Percentiles rank a stretch among this genome's conserved stretches.
Evolutionary conservation across 139 green algal species (phyloP).

Genomic region (Raphidocelis subcapitata): DNA sequence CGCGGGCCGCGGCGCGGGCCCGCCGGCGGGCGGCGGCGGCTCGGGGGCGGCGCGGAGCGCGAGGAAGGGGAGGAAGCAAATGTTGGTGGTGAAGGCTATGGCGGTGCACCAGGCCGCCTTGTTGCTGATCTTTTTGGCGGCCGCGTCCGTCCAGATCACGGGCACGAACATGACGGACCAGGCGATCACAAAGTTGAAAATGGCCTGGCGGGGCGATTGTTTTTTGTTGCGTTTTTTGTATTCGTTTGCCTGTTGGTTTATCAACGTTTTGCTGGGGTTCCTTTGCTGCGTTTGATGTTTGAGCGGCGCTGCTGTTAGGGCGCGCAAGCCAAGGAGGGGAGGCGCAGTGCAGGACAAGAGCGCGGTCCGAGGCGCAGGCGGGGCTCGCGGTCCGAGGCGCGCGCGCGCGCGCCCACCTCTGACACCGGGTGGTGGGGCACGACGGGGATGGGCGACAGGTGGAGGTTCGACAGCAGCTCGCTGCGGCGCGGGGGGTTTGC

Average conservation of each 20-base stretch:
- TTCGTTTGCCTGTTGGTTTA: too few relatives aligned
- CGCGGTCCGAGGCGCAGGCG: too few relatives aligned
- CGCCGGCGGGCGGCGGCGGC: conserved; percentile 1
- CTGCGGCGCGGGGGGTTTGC: too few relatives aligned
- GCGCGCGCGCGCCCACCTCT: neutral
- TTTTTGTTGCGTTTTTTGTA: too few relatives aligned
- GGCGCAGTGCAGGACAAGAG: too few relatives aligned
- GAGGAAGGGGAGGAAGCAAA: conserved; percentile 82
- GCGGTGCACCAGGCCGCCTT: conserved; percentile 49
- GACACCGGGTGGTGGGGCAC: conserved; percentile 5
- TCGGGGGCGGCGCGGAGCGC: conserved; percentile 59
- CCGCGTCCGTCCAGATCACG: conserved; percentile 60
- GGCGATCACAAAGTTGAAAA: conserved; percentile 82
- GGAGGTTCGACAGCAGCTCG: conserved; percentile 14
- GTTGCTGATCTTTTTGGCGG: conserved; percentile 44
- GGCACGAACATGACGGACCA: conserved; percentile 78
- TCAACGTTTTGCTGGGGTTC: too few relatives aligned
- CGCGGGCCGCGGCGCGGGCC: neutral
- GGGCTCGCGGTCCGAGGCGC: too few relatives aligned
- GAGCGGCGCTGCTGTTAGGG: too few relatives aligned
- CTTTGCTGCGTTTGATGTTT: too few relatives aligned
- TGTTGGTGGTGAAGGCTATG: conserved; percentile 82
- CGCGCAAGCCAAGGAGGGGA: neutral
- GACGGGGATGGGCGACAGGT: conserved; percentile 48
- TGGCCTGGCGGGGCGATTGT: conserved; percentile 66